A percentile compares a stretch with the other conserved stretches of the same genome.
Conservation (phyloP, 148 eudicot genomes). For the Polygonum aviculare region DNA sequence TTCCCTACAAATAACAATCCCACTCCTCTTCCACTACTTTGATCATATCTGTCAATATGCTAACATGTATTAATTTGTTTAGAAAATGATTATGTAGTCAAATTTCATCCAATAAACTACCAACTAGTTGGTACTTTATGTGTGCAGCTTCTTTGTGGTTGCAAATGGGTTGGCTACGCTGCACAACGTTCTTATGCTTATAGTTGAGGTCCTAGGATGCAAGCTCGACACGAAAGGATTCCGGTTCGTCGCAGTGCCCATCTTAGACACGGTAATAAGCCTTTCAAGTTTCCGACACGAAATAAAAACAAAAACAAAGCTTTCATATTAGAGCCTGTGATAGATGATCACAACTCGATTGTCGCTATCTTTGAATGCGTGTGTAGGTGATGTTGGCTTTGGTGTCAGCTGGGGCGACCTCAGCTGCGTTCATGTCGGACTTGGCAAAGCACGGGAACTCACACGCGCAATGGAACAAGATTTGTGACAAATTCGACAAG, state of each 20-base stretch:
- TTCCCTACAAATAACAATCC: too few relatives aligned
- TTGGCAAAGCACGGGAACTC: constrained; percentile 54
- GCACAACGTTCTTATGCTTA: constrained; percentile 51
- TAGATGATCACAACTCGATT: too few relatives aligned
- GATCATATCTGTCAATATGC: too few relatives aligned
- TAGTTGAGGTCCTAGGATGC: constrained; percentile 19
- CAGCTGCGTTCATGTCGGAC: constrained; percentile 56
- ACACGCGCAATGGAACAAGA: constrained; percentile 61
- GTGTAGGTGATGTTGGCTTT: constrained; percentile 33
- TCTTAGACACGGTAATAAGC: constrained; percentile 59
- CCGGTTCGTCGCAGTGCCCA: constrained; percentile 30
- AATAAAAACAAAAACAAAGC: too few relatives aligned
- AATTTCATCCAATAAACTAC: too few relatives aligned
- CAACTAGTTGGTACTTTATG: not conserved
- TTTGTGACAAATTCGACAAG: constrained; percentile 44
- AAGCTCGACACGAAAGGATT: constrained; percentile 43
- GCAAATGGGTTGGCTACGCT: constrained; percentile 57
- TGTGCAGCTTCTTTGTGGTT: constrained; percentile 66
- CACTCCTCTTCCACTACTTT: too few relatives aligned
- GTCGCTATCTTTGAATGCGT: not conserved
- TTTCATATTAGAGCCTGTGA: too few relatives aligned
- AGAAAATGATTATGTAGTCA: too few relatives aligned
- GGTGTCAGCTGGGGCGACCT: constrained; percentile 40
- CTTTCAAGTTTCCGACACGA: too few relatives aligned
- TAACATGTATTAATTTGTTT: too few relatives aligned